Conservation (phyloP, 805 yeast species). For the Candida montana region DNA sequence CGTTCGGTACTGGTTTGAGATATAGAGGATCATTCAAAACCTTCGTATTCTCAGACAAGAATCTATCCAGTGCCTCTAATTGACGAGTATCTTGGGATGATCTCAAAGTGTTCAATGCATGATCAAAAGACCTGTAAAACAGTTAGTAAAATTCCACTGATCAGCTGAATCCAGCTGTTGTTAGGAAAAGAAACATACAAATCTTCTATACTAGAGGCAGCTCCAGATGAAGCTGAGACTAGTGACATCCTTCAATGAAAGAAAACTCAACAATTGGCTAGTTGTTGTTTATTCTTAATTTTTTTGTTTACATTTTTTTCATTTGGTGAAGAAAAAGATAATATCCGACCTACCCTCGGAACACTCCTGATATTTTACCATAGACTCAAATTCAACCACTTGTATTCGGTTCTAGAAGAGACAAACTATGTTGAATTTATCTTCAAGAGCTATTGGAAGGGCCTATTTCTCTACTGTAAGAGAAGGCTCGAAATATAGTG, state of each 20-base stretch:
- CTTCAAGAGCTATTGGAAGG: background rate
- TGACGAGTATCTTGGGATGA: conserved; percentile 13
- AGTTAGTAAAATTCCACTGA: background rate
- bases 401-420: no score
- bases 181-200: background rate
- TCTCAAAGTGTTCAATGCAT: conserved; percentile 18
- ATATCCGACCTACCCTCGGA: no score
- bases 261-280: no score
- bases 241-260: no score
- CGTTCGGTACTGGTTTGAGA: conserved; percentile 3
- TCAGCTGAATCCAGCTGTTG: background rate
- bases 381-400: no score
- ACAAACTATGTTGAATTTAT: no score
- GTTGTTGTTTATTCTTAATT: background rate
- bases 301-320: background rate
- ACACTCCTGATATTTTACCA: no score
- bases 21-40: conserved; percentile 11
- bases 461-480: conserved; percentile 4
- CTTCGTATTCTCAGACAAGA: conserved; percentile 11
- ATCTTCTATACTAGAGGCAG: background rate
- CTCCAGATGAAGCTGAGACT: no score
- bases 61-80: conserved; percentile 15
- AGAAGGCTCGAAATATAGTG: conserved; percentile 33
- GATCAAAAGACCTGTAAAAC: conserved; percentile 21
- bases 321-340: no score